A percentile compares a stretch with the other conserved stretches of the same genome.
Conservation (phyloP, 2,329 filamentous ascomycete species). For the Cytospora schulzeri region DNA sequence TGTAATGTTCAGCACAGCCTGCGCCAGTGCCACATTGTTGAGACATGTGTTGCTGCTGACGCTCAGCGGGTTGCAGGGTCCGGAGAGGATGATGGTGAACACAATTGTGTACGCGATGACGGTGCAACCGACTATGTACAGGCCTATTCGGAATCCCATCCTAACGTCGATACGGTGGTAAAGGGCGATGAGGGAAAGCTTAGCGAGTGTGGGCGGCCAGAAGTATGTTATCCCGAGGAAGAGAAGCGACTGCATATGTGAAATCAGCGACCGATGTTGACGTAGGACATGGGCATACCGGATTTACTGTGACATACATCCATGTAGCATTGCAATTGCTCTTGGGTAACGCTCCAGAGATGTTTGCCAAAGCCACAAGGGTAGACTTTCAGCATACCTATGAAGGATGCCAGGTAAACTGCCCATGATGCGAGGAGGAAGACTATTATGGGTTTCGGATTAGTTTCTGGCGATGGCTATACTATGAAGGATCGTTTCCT, state of each 20-base stretch:
- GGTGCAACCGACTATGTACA: conserved; percentile 24
- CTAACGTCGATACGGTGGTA: conserved; percentile 30
- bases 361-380: conserved; percentile 27
- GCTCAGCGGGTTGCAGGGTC: conserved; percentile 33
- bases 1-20: conserved; percentile 48
- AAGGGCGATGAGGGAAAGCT: conserved; percentile 30
- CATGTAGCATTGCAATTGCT: conserved; percentile 23
- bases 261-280: not conserved
- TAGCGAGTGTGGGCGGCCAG: conserved; percentile 31
- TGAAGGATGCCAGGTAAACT: conserved; percentile 24
- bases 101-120: conserved; percentile 29
- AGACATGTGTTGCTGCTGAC: conserved; percentile 39
- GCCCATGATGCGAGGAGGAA: conserved; percentile 26
- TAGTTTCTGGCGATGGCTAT: not conserved
- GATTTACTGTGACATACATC: not conserved
- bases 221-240: conserved; percentile 31
- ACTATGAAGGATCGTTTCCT: not conserved
- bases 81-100: conserved; percentile 31
- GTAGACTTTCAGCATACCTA: conserved; percentile 24
- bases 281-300: not conserved
- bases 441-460: conserved; percentile 9
- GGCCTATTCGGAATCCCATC: conserved; percentile 18
- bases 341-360: conserved; percentile 23
- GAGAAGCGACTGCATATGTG: conserved; percentile 20
- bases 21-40: conserved; percentile 45